Base-by-base conservation (phyloP, 257 asterid species). In the Ballota nigra region DNA sequence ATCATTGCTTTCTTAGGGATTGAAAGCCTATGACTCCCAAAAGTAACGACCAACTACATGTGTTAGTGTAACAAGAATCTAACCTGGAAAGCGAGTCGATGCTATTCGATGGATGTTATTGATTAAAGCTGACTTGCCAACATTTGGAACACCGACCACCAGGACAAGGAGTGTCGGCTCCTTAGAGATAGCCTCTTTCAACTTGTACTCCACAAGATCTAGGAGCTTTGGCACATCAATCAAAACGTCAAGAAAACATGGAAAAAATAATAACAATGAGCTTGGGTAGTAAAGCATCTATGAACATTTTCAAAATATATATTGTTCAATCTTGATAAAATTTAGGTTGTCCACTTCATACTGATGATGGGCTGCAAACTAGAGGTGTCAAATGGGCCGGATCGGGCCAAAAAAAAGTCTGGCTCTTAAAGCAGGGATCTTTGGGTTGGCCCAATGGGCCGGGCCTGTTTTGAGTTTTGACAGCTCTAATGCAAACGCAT, bases 121-220 rank as follows among this genome's bases (percentile, higher is more conserved):
- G 66, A 91, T 89, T 59, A 91, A 78, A 58, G 90, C 97, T 6
- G 97, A 94, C 72, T 93, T 93, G 66, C 98, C 98, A 76, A 93
- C 98, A 83, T 91, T 93, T 22, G 98, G 98, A 64, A 93, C 98
- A 68, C 98, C 98, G 49, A 93, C 96, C 66, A 93, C 98, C 87
- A 91, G 85, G 75, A 91, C 96, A 73, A 91, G 87, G 24, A 89
- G 88, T 69, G 98, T 93, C 41, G 97, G 98, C 82, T 93, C 96
- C 83, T 78, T 88, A 43, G 85, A 77, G 51, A 89, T 93, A 60
- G 53, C 82, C 77, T 93, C 98, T 73, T 87, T 93, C 82, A 91
- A 69, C 80, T 91, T 93, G 88, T 78, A 85, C 87, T 91, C 98
- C 76, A 86, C 96, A 31, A 93, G 86, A 74, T 91, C 92, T 41